Conservation (phyloP, 2,329 filamentous ascomycete species). For the Thermothelomyces thermophilus region DNA sequence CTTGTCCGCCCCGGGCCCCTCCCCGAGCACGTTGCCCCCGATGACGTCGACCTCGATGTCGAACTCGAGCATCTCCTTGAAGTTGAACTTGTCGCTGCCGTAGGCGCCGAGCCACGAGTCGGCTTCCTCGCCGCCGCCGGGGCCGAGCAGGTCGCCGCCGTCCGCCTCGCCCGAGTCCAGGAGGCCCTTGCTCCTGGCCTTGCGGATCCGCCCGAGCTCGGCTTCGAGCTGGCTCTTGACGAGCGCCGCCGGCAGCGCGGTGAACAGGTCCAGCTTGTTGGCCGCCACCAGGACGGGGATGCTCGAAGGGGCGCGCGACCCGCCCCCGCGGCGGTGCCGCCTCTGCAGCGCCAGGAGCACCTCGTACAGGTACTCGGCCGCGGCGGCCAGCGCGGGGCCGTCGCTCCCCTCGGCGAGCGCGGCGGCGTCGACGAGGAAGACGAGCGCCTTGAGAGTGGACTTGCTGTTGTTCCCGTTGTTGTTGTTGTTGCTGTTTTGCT, state of each 20-base stretch:
- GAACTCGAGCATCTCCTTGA: conserved; percentile 76
- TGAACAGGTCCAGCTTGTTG: conserved; percentile 95
- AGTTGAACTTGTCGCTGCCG: conserved; percentile 69
- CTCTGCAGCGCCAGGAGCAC: conserved; percentile 78
- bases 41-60: conserved; percentile 71
- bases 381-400: conserved; percentile 57
- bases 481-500: neutral
- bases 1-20: conserved; percentile 64
- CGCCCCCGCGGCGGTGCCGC: conserved; percentile 32
- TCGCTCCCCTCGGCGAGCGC: conserved; percentile 49
- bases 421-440: conserved; percentile 86
- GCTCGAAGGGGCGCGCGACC: conserved; percentile 39
- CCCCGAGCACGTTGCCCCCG: conserved; percentile 63
- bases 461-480: conserved; percentile 17
- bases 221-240: conserved; percentile 70
- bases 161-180: conserved; percentile 71
- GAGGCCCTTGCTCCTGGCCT: conserved; percentile 71
- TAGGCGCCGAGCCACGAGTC: conserved; percentile 72
- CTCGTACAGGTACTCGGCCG: conserved; percentile 83
- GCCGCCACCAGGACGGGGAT: conserved; percentile 78
- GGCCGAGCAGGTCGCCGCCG: conserved; percentile 44
- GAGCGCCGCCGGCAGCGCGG: conserved; percentile 71
- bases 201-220: conserved; percentile 73
- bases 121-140: conserved; percentile 68
- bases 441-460: conserved; percentile 59